These are phyloP conservation scores for Mycena polygramma DNA, from an alignment of 768 basidiomycete species.

Conservation along the genomic window DNA sequence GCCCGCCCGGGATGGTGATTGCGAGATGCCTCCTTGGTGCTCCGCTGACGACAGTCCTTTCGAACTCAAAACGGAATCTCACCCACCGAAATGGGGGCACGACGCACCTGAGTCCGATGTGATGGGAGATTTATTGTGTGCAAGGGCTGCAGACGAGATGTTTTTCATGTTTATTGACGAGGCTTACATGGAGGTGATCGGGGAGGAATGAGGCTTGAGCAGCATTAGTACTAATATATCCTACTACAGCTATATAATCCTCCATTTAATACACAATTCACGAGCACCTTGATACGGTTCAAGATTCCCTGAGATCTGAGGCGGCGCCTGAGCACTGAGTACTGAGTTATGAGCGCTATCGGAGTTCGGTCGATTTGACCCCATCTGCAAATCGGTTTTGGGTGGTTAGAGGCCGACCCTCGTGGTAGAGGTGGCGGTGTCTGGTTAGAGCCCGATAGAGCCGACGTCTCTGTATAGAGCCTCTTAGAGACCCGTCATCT, in stretches of 20 bases:
- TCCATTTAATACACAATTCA: no score
- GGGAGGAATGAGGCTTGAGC: not conserved
- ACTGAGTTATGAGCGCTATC: no score
- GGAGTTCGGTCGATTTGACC: no score
- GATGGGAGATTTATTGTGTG: conserved; percentile 16
- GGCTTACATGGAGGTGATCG: conserved; percentile 27
- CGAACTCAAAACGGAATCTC: not conserved
- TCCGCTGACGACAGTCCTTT: not conserved
- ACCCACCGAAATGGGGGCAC: not conserved
- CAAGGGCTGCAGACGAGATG: conserved; percentile 28
- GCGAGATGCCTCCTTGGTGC: conserved; percentile 15
- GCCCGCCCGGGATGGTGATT: not conserved
- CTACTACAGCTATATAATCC: not conserved
- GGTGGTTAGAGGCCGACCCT: no score
- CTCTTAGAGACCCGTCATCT: no score
- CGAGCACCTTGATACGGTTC: no score
- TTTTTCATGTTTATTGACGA: conserved; percentile 34
- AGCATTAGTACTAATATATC: not conserved
- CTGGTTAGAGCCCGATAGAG: no score
- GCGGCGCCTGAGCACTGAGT: no score
- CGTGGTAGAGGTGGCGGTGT: no score
- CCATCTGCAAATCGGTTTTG: no score
- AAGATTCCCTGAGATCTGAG: no score
- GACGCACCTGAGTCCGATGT: not conserved
- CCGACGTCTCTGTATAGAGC: no score